These are phyloP conservation scores for Reticulascus tulasneorum DNA, from an alignment of 2,329 filamentous ascomycete genomes.

Conservation along the genomic window DNA sequence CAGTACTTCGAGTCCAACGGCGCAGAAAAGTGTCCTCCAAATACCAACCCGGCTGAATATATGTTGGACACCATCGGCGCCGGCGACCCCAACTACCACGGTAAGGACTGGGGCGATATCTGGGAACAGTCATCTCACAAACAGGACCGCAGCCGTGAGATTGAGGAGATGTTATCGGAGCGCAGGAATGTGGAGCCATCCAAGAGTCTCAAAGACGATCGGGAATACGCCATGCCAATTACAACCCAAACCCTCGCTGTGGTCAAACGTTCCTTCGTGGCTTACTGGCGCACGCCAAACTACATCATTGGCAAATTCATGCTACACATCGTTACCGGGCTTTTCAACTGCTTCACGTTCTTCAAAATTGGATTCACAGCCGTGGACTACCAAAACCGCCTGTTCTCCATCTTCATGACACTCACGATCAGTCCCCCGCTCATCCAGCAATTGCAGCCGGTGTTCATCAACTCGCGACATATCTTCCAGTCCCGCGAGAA, in stretches of 20 bases:
- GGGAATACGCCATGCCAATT: constrained; percentile 61
- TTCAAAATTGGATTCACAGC: constrained; percentile 54
- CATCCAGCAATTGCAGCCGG: constrained; percentile 74
- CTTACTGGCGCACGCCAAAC: constrained; percentile 63
- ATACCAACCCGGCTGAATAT: constrained; percentile 51
- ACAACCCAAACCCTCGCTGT: constrained; percentile 49
- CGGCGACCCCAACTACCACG: constrained; percentile 55
- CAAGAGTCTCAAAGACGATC: constrained; percentile 41
- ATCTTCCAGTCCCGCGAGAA: constrained; percentile 70
- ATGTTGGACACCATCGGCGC: constrained; percentile 58
- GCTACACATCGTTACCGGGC: constrained; percentile 57
- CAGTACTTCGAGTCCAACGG: constrained; percentile 50
- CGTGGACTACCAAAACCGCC: constrained; percentile 64
- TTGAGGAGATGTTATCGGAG: constrained; percentile 46
- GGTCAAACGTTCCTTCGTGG: constrained; percentile 53
- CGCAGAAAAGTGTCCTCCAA: constrained; percentile 39
- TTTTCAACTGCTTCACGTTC: constrained; percentile 71
- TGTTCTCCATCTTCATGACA: constrained; percentile 76
- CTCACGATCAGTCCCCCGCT: constrained; percentile 70
- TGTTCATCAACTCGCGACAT: constrained; percentile 60
- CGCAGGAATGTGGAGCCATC: constrained; percentile 34
- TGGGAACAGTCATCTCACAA: constrained; percentile 54
- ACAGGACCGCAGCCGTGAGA: constrained; percentile 41
- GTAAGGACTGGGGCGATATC: constrained; percentile 59
- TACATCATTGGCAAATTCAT: constrained; percentile 61